Base-by-base conservation (phyloP, 192 early-diverging fungal genomes). In the Thoreauomyces humboldtii region DNA sequence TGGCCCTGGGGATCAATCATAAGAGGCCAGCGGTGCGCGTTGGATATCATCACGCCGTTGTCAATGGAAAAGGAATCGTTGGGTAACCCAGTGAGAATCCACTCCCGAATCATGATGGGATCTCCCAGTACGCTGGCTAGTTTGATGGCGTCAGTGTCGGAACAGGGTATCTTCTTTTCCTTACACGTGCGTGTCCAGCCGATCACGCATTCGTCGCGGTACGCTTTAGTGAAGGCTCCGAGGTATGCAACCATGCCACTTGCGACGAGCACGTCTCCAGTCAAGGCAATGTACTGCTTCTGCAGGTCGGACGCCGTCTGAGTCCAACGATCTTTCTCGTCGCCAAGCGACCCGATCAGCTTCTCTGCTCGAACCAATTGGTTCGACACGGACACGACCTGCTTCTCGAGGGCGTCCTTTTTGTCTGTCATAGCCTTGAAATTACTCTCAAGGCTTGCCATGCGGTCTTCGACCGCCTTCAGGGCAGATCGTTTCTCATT, bases 1-100 rank as follows among this genome's bases (percentile, higher is more conserved):
- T 85, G 83, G 0, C 83, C 83, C 48, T 85, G 83, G 1, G 83
- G 83, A 65, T 85, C 83, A 50, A 85, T 85, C 69, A 85, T 77
- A 5, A 85, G 71, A 1, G 83, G 83, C 83, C 83, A 85, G 19
- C 83, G 74, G 5, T 78, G 59, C 11, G 83, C 77, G 44, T 85
- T 84, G 17, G 75, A 67, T 28, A 85, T 83, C 22, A 85, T 68
- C 25, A 85, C 73, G 3, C 78, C 83, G 54, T 85, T 85, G 70
- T 85, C 83, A 43, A 85, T 83, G 2, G 81, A 84, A 48, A 85
- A 85, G 1, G 78, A 67, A 61, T 85, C 83, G 51, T 85, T 85
- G 14, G 83, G 83, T 11, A 85, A 62, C 28, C 83, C 83, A 0
- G 81, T 72, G 24, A 85, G 57, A 25, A 59, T 81, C 83, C 83